Evolutionary conservation across 176 grass and related monocot genomes (phyloP).

Genomic region (Oryza meyeriana): DNA sequence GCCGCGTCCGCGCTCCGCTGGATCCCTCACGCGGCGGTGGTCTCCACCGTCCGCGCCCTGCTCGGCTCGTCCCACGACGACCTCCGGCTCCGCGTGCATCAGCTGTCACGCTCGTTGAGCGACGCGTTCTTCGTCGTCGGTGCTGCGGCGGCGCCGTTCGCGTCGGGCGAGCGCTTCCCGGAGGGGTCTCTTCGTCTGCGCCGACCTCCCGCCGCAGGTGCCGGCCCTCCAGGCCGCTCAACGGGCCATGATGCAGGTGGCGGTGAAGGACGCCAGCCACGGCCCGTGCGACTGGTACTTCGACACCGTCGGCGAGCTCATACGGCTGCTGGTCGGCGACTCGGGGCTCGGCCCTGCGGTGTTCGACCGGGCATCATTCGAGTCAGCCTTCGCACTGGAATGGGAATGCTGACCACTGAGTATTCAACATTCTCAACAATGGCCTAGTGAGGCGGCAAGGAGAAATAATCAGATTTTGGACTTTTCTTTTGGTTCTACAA

Average conservation of each 20-base stretch:
- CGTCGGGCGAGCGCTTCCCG: neutral
- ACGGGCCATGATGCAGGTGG: neutral
- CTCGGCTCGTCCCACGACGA: conserved; percentile 11
- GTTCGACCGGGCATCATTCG: neutral
- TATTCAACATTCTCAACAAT: no score
- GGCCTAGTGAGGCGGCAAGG: no score
- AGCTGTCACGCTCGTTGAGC: neutral
- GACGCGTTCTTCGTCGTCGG: neutral
- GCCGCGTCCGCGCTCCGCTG: neutral
- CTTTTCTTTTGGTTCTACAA: no score
- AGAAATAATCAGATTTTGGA: no score
- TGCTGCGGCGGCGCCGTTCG: neutral
- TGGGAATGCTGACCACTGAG: neutral
- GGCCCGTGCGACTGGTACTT: neutral
- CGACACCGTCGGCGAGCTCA: neutral
- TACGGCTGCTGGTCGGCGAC: neutral
- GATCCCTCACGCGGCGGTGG: neutral
- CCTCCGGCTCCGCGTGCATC: neutral
- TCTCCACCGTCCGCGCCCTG: neutral
- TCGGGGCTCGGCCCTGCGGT: neutral
- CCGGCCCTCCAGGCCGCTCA: neutral
- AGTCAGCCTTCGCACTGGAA: neutral
- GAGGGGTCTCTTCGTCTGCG: conserved; percentile 14
- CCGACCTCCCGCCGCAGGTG: conserved; percentile 1
- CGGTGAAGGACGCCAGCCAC: neutral